Percentiles rank a stretch among this genome's conserved stretches.
phyloP scores from a whole-genome alignment of 108 stramenopile genomes.

The Poteriospumella lacustris region DNA sequence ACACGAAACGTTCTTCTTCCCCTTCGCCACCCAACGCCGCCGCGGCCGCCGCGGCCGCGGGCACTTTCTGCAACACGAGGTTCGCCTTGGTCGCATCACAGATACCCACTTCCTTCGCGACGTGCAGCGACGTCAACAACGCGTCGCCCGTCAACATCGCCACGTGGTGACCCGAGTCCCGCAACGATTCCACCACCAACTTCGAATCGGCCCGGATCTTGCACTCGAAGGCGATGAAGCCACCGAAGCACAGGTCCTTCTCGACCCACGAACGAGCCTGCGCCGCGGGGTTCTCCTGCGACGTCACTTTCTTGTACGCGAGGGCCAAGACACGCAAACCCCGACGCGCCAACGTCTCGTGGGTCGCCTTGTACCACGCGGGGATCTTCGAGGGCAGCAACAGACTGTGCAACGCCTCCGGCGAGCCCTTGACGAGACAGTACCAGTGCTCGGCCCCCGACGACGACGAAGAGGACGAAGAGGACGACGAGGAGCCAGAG shows the following conservation, averaged over 20 bases:
- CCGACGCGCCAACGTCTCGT: conserved; percentile 56
- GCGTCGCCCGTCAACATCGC: conserved; percentile 96
- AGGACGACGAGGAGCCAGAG: not conserved
- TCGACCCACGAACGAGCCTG: conserved; percentile 10
- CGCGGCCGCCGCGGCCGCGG: not conserved
- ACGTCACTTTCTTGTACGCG: conserved; percentile 66
- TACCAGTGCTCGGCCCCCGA: conserved; percentile 52
- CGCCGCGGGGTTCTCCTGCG: conserved; percentile 61
- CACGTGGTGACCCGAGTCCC: conserved; percentile 78
- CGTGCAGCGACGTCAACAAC: conserved; percentile 83
- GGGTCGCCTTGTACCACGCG: conserved; percentile 38
- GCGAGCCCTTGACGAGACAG: conserved; percentile 84
- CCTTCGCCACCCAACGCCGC: too few species aligned
- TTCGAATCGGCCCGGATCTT: conserved; percentile 81
- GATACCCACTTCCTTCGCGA: conserved; percentile 82
- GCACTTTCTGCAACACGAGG: not conserved
- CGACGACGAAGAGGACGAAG: not conserved
- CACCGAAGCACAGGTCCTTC: conserved; percentile 68
- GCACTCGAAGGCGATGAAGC: conserved; percentile 92
- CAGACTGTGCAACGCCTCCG: conserved; percentile 78
- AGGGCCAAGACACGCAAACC: conserved; percentile 87
- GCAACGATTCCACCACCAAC: conserved; percentile 63
- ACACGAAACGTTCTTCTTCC: too few species aligned
- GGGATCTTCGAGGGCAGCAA: conserved; percentile 44
- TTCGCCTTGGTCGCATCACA: not conserved